Conservation (phyloP, 768 basidiomycete species). For the Suillus luteus region DNA sequence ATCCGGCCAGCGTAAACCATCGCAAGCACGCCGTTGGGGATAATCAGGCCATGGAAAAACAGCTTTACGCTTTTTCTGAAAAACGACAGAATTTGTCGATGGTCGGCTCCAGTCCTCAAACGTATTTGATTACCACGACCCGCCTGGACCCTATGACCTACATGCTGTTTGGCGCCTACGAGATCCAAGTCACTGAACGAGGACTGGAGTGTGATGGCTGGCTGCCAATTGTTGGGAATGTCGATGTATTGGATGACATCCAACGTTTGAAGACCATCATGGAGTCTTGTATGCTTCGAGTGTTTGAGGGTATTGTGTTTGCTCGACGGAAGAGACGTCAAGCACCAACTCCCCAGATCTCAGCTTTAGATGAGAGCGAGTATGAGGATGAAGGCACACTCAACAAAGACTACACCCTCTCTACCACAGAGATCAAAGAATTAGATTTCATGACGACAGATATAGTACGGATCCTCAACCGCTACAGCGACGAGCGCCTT, state of each 20-base stretch:
- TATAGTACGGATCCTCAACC: constrained; percentile 72
- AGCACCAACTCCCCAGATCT: constrained; percentile 35
- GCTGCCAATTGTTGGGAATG: constrained; percentile 79
- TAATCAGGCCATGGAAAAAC: constrained; percentile 50
- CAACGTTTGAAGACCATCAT: constrained; percentile 76
- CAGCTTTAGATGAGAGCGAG: constrained; percentile 52
- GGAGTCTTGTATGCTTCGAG: constrained; percentile 84
- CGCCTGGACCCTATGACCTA: constrained; percentile 87
- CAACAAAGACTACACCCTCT: constrained; percentile 53
- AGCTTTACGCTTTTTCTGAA: constrained; percentile 80
- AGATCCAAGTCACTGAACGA: constrained; percentile 64
- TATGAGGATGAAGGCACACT: constrained; percentile 51
- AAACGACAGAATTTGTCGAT: constrained; percentile 76
- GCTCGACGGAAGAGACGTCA: constrained; percentile 33
- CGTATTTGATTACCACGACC: constrained; percentile 77
- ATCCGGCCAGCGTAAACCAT: constrained; percentile 85
- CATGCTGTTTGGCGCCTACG: constrained; percentile 87
- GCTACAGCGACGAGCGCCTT: constrained; percentile 67
- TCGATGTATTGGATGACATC: constrained; percentile 79
- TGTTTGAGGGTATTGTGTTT: constrained; percentile 80
- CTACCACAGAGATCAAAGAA: constrained; percentile 70
- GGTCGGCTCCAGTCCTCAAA: constrained; percentile 52
- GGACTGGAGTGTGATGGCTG: constrained; percentile 90
- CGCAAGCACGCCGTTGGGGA: constrained; percentile 47
- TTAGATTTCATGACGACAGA: constrained; percentile 74